Base-by-base conservation (phyloP, 352 stramenopile species). In the Phytophthora rubi region DNA sequence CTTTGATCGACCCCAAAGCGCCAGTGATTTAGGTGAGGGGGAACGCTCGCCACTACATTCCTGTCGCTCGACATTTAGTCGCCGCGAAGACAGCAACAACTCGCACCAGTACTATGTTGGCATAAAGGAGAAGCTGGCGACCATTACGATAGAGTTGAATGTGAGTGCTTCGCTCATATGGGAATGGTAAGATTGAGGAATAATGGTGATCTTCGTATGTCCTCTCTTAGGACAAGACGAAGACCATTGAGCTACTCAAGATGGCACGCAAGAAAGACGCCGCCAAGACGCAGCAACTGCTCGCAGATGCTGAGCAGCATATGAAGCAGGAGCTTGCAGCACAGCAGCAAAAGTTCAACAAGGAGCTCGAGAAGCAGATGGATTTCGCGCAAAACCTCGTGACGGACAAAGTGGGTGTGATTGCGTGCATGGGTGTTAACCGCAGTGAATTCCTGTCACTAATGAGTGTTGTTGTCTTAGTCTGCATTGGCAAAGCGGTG, bases 201-300 rank as follows among this genome's bases (percentile, higher is more conserved):
- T 69, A 44, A 69, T 33, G 21, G 7, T 45, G 15, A 47, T 33
- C n/a, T 53, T 30, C 53, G 2, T 26, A 26, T 26, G 2, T 3
- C 23, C 23, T 26, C 23, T 26, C 23, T 0, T 55, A 95, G 87
- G 87, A 93, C 71, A 95, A 95, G 58, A 88, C 77, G 37, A 92
- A 95, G 64, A 95, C 87, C n/a, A 92, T 93, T 10, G 85, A 93
- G 48, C 39, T 93, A 67, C 79, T 95, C 37, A 92, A 92, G 68
- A 70, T 79, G 21, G 84, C 82, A 0, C 77, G 87, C 4, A 92
- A 91, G 73, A 95, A 93, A 55, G 87, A 95, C 65, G 84, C 89
- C 30, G 48, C 60, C 8, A 93, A 88, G 71, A 83, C 74, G 13
- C 89, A 86, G 64, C 77, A 91, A 23, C 49, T 91, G 13, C 39